Conservation (phyloP, 2,329 filamentous ascomycete genomes). For the Ascochyta clinopodiicola region DNA sequence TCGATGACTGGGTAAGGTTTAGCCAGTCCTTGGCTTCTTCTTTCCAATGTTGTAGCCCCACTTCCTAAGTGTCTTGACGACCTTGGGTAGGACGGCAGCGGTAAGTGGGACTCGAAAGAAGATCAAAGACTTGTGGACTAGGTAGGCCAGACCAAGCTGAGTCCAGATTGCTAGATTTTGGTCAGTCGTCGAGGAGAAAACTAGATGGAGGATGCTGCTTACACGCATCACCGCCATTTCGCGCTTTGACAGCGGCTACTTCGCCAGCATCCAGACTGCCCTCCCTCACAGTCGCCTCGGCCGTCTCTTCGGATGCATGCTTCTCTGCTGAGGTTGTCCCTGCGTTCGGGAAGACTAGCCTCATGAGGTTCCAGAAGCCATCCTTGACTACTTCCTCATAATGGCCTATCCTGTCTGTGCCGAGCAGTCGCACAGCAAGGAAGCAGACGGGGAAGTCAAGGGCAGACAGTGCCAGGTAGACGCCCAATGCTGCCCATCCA, state of each 20-base stretch:
- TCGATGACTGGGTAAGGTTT: background rate
- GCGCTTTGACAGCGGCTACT: slow-evolving; percentile 66
- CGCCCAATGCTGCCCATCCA: slow-evolving; percentile 90
- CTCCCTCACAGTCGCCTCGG: slow-evolving; percentile 39
- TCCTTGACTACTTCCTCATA: slow-evolving; percentile 73
- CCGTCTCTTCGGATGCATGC: slow-evolving; percentile 38
- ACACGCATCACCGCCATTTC: slow-evolving; percentile 72
- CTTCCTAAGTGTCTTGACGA: slow-evolving; percentile 83
- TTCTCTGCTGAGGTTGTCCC: slow-evolving; percentile 57
- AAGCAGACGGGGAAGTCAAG: slow-evolving; percentile 97
- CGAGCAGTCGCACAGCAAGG: slow-evolving; percentile 79
- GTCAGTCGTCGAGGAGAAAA: slow-evolving; percentile 1
- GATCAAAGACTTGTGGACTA: slow-evolving; percentile 97
- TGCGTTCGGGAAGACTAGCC: slow-evolving; percentile 64
- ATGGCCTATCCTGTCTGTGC: slow-evolving; percentile 83
- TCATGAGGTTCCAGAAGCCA: slow-evolving; percentile 64
- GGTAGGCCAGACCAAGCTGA: slow-evolving; percentile 90
- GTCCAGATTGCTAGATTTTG: slow-evolving; percentile 70
- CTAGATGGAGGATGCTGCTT: slow-evolving; percentile 48
- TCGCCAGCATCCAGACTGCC: slow-evolving; percentile 59
- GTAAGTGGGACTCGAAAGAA: slow-evolving; percentile 94
- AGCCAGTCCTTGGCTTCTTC: slow-evolving; percentile 55
- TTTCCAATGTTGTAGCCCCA: slow-evolving; percentile 98
- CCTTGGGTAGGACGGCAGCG: slow-evolving; percentile 87
- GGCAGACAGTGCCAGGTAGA: slow-evolving; percentile 82